Evolutionary conservation across 352 stramenopile species (phyloP).

Genomic region (Phytophthora megakarya): DNA sequence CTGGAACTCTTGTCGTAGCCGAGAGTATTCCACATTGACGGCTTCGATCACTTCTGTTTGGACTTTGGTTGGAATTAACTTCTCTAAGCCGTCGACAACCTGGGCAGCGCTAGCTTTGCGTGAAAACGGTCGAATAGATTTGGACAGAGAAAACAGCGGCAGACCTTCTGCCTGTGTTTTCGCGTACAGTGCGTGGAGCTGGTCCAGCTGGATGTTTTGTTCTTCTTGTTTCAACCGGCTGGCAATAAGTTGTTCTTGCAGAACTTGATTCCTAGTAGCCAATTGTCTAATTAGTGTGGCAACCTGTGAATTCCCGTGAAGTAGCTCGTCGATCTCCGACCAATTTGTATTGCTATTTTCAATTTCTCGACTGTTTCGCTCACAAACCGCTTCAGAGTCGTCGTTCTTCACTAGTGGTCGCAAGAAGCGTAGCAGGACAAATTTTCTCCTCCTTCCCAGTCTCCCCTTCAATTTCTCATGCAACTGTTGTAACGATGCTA

Average conservation of each 20-base stretch:
- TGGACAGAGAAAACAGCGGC: constrained; percentile 45
- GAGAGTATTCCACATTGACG: constrained; percentile 45
- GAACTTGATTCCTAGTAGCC: constrained; percentile 42
- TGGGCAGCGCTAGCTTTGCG: constrained; percentile 18
- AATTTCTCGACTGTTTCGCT: neutral
- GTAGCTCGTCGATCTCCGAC: constrained; percentile 10
- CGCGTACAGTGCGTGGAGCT: constrained; percentile 65
- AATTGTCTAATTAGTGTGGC: constrained; percentile 48
- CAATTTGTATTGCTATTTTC: neutral
- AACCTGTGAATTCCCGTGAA: constrained; percentile 33
- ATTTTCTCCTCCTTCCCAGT: constrained; percentile 22
- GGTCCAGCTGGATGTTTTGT: constrained; percentile 65
- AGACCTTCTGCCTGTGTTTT: constrained; percentile 42
- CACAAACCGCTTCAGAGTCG: neutral
- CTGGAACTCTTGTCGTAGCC: constrained; percentile 48
- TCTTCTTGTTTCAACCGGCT: constrained; percentile 62
- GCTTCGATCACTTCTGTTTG: constrained; percentile 59
- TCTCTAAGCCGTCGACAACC: constrained; percentile 7
- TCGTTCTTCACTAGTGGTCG: neutral
- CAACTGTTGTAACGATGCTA: constrained; percentile 42
- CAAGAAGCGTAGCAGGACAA: constrained; percentile 53
- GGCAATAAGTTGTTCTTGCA: constrained; percentile 57
- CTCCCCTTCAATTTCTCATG: constrained; percentile 18
- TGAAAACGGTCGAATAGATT: constrained; percentile 42
- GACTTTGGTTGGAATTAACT: constrained; percentile 34